phyloP scores from a whole-genome alignment of 1,139 yeast genomes.

The Sugiyamaella grinbergsii region DNA sequence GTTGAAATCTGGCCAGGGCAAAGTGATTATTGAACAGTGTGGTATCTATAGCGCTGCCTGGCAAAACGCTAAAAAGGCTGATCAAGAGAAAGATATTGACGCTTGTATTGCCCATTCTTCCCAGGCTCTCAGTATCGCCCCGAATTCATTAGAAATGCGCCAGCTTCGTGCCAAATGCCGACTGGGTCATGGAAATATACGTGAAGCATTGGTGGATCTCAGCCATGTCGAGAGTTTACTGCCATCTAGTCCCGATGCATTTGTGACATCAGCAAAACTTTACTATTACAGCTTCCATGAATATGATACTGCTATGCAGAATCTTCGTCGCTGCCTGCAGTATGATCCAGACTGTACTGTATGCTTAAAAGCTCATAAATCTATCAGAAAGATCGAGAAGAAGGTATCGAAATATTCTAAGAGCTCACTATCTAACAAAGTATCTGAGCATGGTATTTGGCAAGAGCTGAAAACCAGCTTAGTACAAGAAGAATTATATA shows the following conservation, averaged over 20 bases:
- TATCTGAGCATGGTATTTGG: slow-evolving; percentile 46
- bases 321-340: slow-evolving; percentile 62
- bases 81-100: slow-evolving; percentile 31
- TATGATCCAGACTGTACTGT: slow-evolving; percentile 64
- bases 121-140: slow-evolving; percentile 40
- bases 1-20: slow-evolving; percentile 34
- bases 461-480: slow-evolving; percentile 32
- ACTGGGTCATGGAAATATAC: slow-evolving; percentile 36
- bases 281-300: slow-evolving; percentile 56
- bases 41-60: slow-evolving; percentile 13
- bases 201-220: slow-evolving; percentile 43
- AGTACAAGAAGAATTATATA: slow-evolving; percentile 27
- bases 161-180: slow-evolving; percentile 41
- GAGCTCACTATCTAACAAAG: slow-evolving; percentile 28
- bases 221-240: slow-evolving; percentile 34
- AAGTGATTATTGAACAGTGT: slow-evolving; percentile 17
- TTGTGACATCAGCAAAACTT: slow-evolving; percentile 45
- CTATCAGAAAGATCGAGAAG: slow-evolving; percentile 47
- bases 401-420: slow-evolving; percentile 29
- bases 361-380: slow-evolving; percentile 55
- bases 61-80: slow-evolving; percentile 27
- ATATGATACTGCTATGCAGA: slow-evolving; percentile 52
- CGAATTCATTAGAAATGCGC: slow-evolving; percentile 35
- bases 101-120: slow-evolving; percentile 38
- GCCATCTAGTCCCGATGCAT: slow-evolving; percentile 36